Conservation (phyloP, 768 basidiomycete species). For the Hydnum rufescens region DNA sequence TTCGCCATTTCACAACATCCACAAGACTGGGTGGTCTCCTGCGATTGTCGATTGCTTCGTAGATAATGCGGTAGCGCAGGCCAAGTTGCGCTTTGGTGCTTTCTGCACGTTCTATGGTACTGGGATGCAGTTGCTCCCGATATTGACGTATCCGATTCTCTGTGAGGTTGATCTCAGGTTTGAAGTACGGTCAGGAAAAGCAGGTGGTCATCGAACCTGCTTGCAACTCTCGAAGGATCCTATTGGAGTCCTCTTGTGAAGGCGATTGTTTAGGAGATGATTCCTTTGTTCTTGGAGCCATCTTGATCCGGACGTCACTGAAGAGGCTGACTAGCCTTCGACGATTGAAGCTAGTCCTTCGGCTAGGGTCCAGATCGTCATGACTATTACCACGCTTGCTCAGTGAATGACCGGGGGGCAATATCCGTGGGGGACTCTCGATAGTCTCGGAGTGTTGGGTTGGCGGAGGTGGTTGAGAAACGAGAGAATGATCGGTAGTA, state of each 20-base stretch:
- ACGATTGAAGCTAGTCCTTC: background rate
- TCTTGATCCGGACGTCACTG: background rate
- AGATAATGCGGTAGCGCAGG: constrained; percentile 5
- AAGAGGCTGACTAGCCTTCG: background rate
- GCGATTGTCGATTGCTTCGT: constrained; percentile 4
- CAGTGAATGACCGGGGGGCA: background rate
- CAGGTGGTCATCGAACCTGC: constrained; percentile 1
- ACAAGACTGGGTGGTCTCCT: constrained; percentile 6
- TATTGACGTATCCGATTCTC: background rate
- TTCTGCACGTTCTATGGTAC: constrained; percentile 5
- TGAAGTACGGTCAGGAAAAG: background rate
- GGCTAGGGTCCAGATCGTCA: background rate
- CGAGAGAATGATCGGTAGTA: background rate
- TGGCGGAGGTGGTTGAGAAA: background rate
- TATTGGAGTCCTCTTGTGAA: background rate
- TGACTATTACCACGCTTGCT: background rate
- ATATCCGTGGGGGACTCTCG: background rate
- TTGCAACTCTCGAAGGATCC: background rate
- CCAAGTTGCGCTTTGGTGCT: constrained; percentile 6
- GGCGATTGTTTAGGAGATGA: background rate
- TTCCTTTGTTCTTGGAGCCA: background rate
- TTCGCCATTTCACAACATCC: constrained; percentile 8
- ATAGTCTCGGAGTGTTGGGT: background rate
- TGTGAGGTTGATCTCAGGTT: background rate
- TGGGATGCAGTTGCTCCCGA: background rate